Evolutionary conservation across 306 rosid genomes (phyloP).

Genomic region (Gleditsia sinensis): DNA sequence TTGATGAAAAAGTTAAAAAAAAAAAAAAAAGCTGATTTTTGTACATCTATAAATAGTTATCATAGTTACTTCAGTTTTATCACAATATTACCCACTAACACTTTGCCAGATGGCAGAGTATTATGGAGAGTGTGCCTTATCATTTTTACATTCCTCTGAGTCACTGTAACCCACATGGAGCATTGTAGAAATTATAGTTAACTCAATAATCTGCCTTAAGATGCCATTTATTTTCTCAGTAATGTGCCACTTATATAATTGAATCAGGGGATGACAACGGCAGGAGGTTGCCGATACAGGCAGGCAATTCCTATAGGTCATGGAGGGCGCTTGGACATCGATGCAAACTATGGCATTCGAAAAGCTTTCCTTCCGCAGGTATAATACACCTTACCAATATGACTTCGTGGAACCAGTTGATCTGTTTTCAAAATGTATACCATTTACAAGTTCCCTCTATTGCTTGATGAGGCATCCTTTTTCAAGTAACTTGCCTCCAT

Average conservation of each 20-base stretch:
- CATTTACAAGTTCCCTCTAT: too few species aligned
- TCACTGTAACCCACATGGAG: neutral
- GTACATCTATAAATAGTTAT: too few species aligned
- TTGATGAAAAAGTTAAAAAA: too few species aligned
- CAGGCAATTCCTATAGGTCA: constrained; percentile 70
- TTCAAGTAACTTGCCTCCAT: too few species aligned
- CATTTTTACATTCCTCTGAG: neutral
- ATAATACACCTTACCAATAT: neutral
- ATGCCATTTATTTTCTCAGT: neutral
- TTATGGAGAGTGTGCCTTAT: neutral
- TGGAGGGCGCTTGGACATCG: constrained; percentile 86
- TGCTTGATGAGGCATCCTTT: too few species aligned
- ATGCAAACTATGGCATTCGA: constrained; percentile 71
- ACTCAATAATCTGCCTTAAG: neutral
- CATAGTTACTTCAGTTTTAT: too few species aligned
- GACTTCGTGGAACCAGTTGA: too few species aligned
- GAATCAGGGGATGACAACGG: constrained; percentile 68
- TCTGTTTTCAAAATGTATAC: too few species aligned
- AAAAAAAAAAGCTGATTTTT: too few species aligned
- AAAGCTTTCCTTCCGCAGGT: constrained; percentile 95
- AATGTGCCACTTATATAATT: too few species aligned
- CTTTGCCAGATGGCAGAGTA: too few species aligned
- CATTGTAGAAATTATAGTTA: neutral
- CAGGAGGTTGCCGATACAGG: constrained; percentile 79
- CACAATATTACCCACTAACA: too few species aligned